Percentiles rank a stretch among this genome's conserved stretches.
phyloP scores from a whole-genome alignment of 805 yeast species.

The Saturnispora saitoi region DNA sequence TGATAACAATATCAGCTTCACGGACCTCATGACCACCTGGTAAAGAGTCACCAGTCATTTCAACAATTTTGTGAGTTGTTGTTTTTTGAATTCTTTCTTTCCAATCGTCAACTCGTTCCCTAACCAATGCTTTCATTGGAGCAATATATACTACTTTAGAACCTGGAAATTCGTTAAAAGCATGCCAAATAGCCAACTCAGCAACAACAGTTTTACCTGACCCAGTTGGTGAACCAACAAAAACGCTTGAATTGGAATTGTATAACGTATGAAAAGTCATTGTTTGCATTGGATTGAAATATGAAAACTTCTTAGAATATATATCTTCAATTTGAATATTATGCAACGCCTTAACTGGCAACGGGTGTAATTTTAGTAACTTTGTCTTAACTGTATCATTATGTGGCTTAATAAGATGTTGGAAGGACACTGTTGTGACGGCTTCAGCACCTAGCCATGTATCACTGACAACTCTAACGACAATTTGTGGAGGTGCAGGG shows the following conservation, averaged over 20 bases:
- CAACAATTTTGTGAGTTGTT: slow-evolving; percentile 51
- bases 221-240: slow-evolving; percentile 97
- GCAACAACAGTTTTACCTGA: slow-evolving; percentile 98
- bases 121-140: slow-evolving; percentile 80
- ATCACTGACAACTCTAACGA: slow-evolving; percentile 73
- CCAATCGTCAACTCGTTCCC: slow-evolving; percentile 84
- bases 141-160: slow-evolving; percentile 80
- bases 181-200: slow-evolving; percentile 95
- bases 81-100: slow-evolving; percentile 39
- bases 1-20: slow-evolving; percentile 66
- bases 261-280: slow-evolving; percentile 90
- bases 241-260: slow-evolving; percentile 67
- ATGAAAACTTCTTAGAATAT: slow-evolving; percentile 60
- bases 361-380: slow-evolving; percentile 70
- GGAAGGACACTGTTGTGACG: slow-evolving; percentile 71
- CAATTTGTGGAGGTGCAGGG: slow-evolving; percentile 84
- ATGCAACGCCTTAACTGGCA: slow-evolving; percentile 76
- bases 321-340: slow-evolving; percentile 57
- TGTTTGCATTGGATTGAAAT: slow-evolving; percentile 97
- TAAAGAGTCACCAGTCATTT: slow-evolving; percentile 74
- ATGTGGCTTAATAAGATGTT: slow-evolving; percentile 80
- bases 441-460: slow-evolving; percentile 85
- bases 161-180: slow-evolving; percentile 72
- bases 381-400: slow-evolving; percentile 82
- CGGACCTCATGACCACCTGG: slow-evolving; percentile 62